A percentile compares a stretch with the other conserved stretches of the same genome.
These are phyloP conservation scores for Eutrema japonicum DNA, from an alignment of 345 rosid genomes.

Conservation along the genomic window DNA sequence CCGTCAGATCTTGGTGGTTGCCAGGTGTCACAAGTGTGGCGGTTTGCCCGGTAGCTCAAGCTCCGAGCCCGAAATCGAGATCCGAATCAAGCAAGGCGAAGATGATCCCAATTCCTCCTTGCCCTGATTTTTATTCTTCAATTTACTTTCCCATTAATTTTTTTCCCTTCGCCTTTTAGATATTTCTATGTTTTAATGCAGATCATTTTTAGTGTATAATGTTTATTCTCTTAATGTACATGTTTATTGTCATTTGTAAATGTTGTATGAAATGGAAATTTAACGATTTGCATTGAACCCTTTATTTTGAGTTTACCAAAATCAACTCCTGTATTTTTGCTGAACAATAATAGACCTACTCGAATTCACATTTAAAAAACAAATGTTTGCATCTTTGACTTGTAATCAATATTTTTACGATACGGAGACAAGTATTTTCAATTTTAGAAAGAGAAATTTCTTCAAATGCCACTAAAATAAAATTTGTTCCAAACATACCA, in stretches of 20 bases:
- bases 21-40: conserved; percentile 73
- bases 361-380: no score
- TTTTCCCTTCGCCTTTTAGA: background rate
- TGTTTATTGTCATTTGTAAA: conserved; percentile 35
- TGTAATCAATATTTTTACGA: background rate
- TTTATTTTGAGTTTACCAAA: background rate
- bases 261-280: conserved; percentile 20
- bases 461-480: no score
- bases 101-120: conserved; percentile 57
- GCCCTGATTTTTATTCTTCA: conserved; percentile 44
- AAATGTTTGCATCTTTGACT: background rate
- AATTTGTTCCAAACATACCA: no score
- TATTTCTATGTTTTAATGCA: conserved; percentile 4
- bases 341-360: background rate
- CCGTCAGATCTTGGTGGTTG: conserved; percentile 70
- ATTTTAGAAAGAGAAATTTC: no score
- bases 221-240: conserved; percentile 33
- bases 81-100: conserved; percentile 51
- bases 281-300: conserved; percentile 11
- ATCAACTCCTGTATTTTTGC: no score
- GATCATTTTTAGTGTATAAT: conserved; percentile 30
- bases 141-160: background rate
- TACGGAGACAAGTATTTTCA: background rate
- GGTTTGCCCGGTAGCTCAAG: conserved; percentile 58
- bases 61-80: conserved; percentile 38